Base-by-base conservation (phyloP, 208 protist species). In the Phytomonas sp. region DNA sequence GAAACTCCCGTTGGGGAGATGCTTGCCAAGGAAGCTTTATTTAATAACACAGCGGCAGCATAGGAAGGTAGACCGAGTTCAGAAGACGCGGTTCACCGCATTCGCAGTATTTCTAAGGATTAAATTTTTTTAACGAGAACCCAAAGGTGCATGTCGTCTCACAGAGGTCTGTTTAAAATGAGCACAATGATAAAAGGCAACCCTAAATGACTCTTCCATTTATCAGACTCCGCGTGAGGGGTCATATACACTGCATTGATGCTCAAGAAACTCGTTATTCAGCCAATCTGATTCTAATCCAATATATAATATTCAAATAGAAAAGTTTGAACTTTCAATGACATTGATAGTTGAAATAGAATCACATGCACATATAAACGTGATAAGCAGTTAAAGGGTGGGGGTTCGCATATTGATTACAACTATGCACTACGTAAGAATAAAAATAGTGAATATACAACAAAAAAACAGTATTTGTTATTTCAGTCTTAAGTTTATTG, bases 1-100 rank as follows among this genome's bases (percentile, higher is more conserved):
- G 34, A 70, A 26, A 74, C 70, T 37, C 60, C 49, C 29, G 36
- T 52, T 26, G 59, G 29, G 23, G 61, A 49, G 10, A 64, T 66
- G 2, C 1, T 56, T 19, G 56, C 63, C 6, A 63, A 63, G 61
- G 31, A 69, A 8, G 69, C 61, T 16, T 33, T 61, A 60, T 45
- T 34, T 40, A 67, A 16, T 42, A 7, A 65, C 16, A 52, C 60
- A 16, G 61, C 62, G 26, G 60, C 40, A 23, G 40, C 65, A 23
- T 4, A 45, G 26, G n/a, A 60, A 31, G 63, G 26, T 12, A 29
- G 49, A 12, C n/a, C 59, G 23, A 7, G 34, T 32, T 0, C 34
- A 19, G 37, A 29, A 12, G 29, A 14, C 19, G 63, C 49, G 6
- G 49, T 64, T 12, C 19, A 56, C 45, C 45, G 19, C 45, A 23